A percentile compares a stretch with the other conserved stretches of the same genome.
Conservation (phyloP, 1,284 basidiomycete species). For the Tilletia indica region DNA sequence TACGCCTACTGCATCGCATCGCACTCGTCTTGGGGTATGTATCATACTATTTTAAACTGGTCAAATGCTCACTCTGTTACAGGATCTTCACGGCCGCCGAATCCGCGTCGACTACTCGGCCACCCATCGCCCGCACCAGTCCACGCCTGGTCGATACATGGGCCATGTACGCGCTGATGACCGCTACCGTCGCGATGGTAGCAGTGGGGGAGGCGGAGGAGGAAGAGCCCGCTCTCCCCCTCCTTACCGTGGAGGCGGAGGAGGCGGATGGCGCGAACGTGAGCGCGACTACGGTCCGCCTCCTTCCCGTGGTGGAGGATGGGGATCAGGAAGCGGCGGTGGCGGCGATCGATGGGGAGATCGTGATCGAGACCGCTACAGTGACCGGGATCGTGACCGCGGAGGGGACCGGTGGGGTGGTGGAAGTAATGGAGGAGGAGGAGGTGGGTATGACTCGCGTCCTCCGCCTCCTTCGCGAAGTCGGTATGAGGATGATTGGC, state of each 20-base stretch:
- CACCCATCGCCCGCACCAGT: slow-evolving; percentile 85
- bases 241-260: slow-evolving; percentile 18
- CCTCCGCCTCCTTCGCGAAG: slow-evolving; percentile 11
- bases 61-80: neutral
- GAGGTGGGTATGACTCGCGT: slow-evolving; percentile 7
- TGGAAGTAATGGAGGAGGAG: neutral
- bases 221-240: slow-evolving; percentile 3
- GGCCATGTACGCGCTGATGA: slow-evolving; percentile 48
- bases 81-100: slow-evolving; percentile 90
- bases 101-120: slow-evolving; percentile 97
- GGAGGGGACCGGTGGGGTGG: neutral
- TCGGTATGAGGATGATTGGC: slow-evolving; percentile 13
- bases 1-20: too few species aligned
- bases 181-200: slow-evolving; percentile 20
- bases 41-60: neutral
- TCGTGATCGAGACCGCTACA: slow-evolving; percentile 12
- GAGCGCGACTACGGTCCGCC: slow-evolving; percentile 15
- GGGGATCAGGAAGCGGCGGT: neutral
- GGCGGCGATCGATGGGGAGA: slow-evolving; percentile 3
- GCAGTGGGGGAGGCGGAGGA: slow-evolving; percentile 2
- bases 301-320: slow-evolving; percentile 15
- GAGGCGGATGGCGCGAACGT: slow-evolving; percentile 18
- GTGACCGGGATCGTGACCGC: neutral
- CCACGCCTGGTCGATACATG: slow-evolving; percentile 90
- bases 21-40: too few species aligned